These are phyloP conservation scores for Fusarium goolgardi DNA, from an alignment of 2,329 filamentous ascomycete species.

Conservation along the genomic window DNA sequence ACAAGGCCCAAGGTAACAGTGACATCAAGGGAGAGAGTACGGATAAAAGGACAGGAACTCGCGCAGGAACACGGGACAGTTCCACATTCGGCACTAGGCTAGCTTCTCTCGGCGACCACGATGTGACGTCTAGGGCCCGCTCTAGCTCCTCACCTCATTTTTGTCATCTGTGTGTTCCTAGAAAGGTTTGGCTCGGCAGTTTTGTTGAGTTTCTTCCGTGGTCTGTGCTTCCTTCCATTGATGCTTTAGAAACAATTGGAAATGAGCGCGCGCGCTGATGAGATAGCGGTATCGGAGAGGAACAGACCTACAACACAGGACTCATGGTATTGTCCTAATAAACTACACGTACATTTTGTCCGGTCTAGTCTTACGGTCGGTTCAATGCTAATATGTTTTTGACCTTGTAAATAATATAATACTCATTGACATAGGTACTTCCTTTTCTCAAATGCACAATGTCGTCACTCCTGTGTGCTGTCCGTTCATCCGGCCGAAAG, in stretches of 20 bases:
- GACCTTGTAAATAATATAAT: too few species aligned
- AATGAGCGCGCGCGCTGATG: background rate
- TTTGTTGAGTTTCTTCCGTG: slow-evolving; percentile 10
- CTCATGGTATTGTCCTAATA: background rate
- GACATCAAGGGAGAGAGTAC: background rate
- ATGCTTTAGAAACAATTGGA: slow-evolving; percentile 1
- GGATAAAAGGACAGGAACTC: background rate
- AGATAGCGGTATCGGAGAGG: background rate
- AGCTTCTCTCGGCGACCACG: slow-evolving; percentile 12
- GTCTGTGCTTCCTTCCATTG: background rate
- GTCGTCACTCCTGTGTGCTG: background rate
- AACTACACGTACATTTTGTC: background rate
- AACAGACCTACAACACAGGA: background rate
- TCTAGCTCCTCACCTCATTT: background rate
- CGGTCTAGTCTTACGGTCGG: background rate
- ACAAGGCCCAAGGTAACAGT: background rate
- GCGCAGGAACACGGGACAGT: slow-evolving; percentile 1
- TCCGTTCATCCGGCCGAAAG: background rate
- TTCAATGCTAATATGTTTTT: too few species aligned
- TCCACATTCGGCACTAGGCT: slow-evolving; percentile 9
- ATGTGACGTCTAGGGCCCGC: slow-evolving; percentile 15
- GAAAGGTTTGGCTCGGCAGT: slow-evolving; percentile 16
- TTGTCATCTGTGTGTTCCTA: background rate
- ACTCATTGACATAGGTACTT: too few species aligned
- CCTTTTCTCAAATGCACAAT: background rate